Conservation (phyloP, 192 early-diverging fungal species). For the Spinellus fusiger region DNA sequence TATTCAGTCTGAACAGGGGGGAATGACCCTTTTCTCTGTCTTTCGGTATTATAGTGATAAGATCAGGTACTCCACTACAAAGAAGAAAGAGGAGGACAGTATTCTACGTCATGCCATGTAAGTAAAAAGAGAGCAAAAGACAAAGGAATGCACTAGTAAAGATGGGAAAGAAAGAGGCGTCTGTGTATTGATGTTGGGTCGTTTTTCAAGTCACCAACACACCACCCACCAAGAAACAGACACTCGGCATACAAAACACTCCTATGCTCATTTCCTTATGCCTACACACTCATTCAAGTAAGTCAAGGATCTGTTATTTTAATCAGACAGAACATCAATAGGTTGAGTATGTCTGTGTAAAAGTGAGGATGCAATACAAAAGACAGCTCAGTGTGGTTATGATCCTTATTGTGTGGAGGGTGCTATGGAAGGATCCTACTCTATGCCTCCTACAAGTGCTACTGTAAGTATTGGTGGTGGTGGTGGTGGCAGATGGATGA, state of each 20-base stretch:
- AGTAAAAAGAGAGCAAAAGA: too few species aligned
- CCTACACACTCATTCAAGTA: slow-evolving; percentile 43
- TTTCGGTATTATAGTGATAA: slow-evolving; percentile 31
- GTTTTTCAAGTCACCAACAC: slow-evolving; percentile 14
- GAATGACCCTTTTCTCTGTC: slow-evolving; percentile 15
- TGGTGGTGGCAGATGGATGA: too few species aligned
- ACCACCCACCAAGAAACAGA: slow-evolving; percentile 14
- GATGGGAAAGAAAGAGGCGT: slow-evolving; percentile 5
- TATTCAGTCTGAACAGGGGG: neutral
- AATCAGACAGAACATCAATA: neutral
- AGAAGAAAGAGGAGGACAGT: slow-evolving; percentile 10
- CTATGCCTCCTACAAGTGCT: too few species aligned
- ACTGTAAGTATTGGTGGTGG: too few species aligned
- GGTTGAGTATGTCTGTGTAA: neutral
- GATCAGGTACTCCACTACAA: slow-evolving; percentile 20
- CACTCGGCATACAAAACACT: slow-evolving; percentile 32
- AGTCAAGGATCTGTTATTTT: neutral
- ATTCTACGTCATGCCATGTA: too few species aligned
- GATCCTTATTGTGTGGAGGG: too few species aligned
- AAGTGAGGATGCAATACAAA: too few species aligned
- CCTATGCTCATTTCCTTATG: slow-evolving; percentile 43
- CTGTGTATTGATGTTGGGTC: slow-evolving; percentile 16
- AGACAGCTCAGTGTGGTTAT: too few species aligned
- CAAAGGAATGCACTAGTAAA: too few species aligned
- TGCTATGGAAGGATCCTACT: too few species aligned